Base-by-base conservation (phyloP, 352 stramenopile species). In the Phytophthora boehmeriae region DNA sequence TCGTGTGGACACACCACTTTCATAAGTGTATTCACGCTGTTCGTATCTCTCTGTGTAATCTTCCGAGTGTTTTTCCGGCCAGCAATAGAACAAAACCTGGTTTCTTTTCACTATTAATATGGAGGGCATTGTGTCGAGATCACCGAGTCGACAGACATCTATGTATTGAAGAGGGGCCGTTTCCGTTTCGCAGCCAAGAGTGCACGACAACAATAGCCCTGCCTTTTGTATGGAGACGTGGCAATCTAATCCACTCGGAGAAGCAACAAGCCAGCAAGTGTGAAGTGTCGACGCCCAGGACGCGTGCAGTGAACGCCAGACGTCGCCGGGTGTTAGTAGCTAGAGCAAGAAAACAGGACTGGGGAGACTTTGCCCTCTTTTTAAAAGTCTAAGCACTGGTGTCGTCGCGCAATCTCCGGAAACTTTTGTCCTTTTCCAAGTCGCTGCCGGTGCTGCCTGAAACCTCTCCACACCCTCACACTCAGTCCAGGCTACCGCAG, bases 381-480 rank as follows among this genome's bases (percentile, higher is more conserved):
- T 45, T 39, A 43, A n/a, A n/a, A n/a, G 44, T 56, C 38, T 23
- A 19, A 45, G 60, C 46, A 45, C 63, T 65, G 63, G 44, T 48
- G 45, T 57, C 58, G 8, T 65, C 59, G 45, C 54, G 50, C 25
- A 59, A 63, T 42, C 41, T 55, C 19, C 46, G 54, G 63, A 68
- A 54, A 34, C 56, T 63, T 41, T 61, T 64, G 49, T 64, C 49
- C 46, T 69, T 79, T 34, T 78, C 59, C 42, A 52, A 39, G 16
- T 68, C 69, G 1, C 41, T 66, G 5, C 54, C 69, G 13, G 59
- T 57, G 6, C 56, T 48, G 16, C 44, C 53, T 10, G 52, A 68
- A 28, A 52, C 52, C 10, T 54, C 53, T 1, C 27, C 39, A n/a
- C 16, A 49, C 19, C 41, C 17, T 0, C 60, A 59, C 32, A 53